These are phyloP conservation scores for Schizochytrium sp. DNA, from an alignment of 108 stramenopile genomes.

Conservation along the genomic window DNA sequence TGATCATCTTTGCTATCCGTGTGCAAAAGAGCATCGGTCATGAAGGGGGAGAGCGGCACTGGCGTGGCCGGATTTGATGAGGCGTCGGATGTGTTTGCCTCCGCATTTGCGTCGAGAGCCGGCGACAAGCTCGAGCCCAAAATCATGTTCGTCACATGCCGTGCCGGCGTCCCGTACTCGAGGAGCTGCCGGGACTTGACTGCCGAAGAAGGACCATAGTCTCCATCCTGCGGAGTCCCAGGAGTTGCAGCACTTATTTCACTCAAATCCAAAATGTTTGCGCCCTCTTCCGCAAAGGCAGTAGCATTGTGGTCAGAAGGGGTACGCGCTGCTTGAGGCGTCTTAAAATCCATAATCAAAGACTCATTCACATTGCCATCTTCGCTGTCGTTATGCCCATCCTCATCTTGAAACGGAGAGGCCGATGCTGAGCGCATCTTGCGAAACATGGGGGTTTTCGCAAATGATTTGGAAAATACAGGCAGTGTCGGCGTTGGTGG, in stretches of 20 bases:
- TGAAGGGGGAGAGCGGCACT: background rate
- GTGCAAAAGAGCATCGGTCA: background rate
- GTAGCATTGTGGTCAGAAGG: background rate
- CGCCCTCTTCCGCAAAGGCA: background rate
- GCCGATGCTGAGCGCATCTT: background rate
- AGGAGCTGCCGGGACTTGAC: background rate
- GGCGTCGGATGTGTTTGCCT: background rate
- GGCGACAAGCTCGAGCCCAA: background rate
- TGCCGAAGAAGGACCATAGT: background rate
- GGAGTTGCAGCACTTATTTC: background rate
- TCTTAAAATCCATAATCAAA: background rate
- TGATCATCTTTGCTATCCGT: background rate
- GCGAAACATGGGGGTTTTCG: background rate
- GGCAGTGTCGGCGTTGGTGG: background rate
- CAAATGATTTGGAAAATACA: background rate
- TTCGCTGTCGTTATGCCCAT: background rate
- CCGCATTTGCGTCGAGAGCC: background rate
- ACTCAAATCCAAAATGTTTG: background rate
- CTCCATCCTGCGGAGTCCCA: background rate
- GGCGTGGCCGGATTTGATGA: conserved; percentile 6
- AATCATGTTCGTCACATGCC: background rate
- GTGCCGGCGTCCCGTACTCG: background rate
- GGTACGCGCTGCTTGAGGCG: background rate
- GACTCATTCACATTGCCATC: background rate
- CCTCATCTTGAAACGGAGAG: background rate